A percentile compares a stretch with the other conserved stretches of the same genome.
These are phyloP conservation scores for Ophiostoma ulmi DNA, from an alignment of 2,329 filamentous ascomycete species.

Conservation along the genomic window DNA sequence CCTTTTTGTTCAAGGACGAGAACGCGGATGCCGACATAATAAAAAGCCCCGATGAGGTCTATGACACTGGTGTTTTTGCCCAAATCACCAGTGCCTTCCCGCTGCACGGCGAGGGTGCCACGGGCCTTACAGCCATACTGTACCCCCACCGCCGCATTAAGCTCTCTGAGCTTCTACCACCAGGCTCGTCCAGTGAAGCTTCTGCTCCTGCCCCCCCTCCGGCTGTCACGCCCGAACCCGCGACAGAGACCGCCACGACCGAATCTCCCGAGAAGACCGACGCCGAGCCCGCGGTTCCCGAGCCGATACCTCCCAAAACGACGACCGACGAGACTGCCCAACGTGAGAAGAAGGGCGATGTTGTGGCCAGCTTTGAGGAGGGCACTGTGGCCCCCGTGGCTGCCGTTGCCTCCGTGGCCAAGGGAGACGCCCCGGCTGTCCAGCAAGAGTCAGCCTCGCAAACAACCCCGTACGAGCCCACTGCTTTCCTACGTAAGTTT, in stretches of 20 bases:
- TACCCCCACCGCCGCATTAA: slow-evolving; percentile 95
- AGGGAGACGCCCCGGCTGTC: slow-evolving; percentile 39
- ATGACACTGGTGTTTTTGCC: slow-evolving; percentile 94
- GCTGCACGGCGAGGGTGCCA: slow-evolving; percentile 76
- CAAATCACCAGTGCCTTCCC: slow-evolving; percentile 97
- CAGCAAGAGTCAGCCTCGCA: slow-evolving; percentile 5
- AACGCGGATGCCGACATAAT: slow-evolving; percentile 91
- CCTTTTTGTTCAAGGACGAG: slow-evolving; percentile 95
- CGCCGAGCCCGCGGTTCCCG: slow-evolving; percentile 46
- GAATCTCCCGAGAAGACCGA: slow-evolving; percentile 45
- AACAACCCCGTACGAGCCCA: slow-evolving; percentile 64
- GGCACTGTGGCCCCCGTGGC: slow-evolving; percentile 51
- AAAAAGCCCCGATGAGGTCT: slow-evolving; percentile 81
- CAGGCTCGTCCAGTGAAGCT: slow-evolving; percentile 38
- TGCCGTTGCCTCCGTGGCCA: slow-evolving; percentile 34
- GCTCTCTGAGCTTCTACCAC: slow-evolving; percentile 75
- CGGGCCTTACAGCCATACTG: slow-evolving; percentile 82
- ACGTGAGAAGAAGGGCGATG: slow-evolving; percentile 77
- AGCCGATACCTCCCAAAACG: slow-evolving; percentile 54
- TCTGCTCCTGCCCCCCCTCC: background rate
- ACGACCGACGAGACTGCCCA: slow-evolving; percentile 46
- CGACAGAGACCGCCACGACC: slow-evolving; percentile 38
- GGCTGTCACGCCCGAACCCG: background rate
- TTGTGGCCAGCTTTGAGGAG: slow-evolving; percentile 96
- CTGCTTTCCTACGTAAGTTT: slow-evolving; percentile 84